Percentiles rank a stretch among this genome's conserved stretches.
phyloP scores from a whole-genome alignment of 495 filamentous ascomycete species.

The Annulohypoxylon moriforme region DNA sequence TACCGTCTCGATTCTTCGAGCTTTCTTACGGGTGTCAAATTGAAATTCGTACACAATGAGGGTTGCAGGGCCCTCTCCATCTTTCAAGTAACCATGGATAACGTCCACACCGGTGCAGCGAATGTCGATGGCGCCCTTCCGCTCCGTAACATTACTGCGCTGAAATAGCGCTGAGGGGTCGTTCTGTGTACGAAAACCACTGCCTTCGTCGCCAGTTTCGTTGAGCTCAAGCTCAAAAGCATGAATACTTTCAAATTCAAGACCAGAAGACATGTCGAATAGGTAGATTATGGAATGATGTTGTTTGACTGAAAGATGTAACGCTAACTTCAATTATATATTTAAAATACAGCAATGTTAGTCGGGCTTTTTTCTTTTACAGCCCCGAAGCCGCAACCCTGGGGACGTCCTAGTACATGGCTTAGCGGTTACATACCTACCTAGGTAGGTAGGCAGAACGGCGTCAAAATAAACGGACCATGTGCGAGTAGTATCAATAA shows the following conservation, averaged over 20 bases:
- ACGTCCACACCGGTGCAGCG: slow-evolving; percentile 30
- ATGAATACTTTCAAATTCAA: background rate
- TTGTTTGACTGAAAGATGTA: too few relatives aligned
- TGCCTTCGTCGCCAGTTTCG: background rate
- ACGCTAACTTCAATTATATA: too few relatives aligned
- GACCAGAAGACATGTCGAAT: background rate
- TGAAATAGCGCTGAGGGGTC: slow-evolving; percentile 38
- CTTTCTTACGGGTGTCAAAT: slow-evolving; percentile 33
- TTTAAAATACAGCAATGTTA: too few relatives aligned
- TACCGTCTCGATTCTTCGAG: slow-evolving; percentile 27
- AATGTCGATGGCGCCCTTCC: slow-evolving; percentile 36
- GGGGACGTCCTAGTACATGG: too few relatives aligned
- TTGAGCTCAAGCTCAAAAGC: background rate
- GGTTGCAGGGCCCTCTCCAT: slow-evolving; percentile 7
- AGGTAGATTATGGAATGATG: background rate
- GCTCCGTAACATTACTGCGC: slow-evolving; percentile 38
- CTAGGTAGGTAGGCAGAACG: too few relatives aligned
- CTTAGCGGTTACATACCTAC: too few relatives aligned
- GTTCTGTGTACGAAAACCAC: slow-evolving; percentile 40
- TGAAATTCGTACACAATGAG: slow-evolving; percentile 43
- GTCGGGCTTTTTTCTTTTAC: too few relatives aligned
- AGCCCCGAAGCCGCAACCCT: too few relatives aligned
- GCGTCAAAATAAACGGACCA: too few relatives aligned
- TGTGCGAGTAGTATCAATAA: too few relatives aligned
- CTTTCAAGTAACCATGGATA: slow-evolving; percentile 34